Evolutionary conservation across 306 rosid species (phyloP).

Genomic region (Echinosophora koreensis): DNA sequence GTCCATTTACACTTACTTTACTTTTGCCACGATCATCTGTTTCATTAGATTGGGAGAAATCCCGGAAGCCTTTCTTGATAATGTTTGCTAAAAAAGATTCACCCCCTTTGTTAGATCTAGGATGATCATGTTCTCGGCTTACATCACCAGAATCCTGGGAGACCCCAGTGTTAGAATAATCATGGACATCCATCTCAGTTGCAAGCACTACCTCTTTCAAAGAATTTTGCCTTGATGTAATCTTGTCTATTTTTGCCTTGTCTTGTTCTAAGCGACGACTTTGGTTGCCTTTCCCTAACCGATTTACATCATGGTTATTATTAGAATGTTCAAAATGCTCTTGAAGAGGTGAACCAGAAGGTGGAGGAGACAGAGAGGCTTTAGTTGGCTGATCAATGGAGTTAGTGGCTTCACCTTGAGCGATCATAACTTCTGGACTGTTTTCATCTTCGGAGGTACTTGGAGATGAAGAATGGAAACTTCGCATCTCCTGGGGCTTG

Average conservation of each 20-base stretch:
- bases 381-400: slow-evolving; percentile 58
- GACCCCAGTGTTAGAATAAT: slow-evolving; percentile 71
- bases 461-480: slow-evolving; percentile 76
- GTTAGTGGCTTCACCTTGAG: slow-evolving; percentile 55
- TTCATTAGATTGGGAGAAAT: slow-evolving; percentile 66
- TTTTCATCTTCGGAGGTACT: slow-evolving; percentile 81
- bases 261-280: slow-evolving; percentile 86
- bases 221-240: slow-evolving; percentile 74
- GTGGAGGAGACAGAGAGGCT: slow-evolving; percentile 63
- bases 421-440: slow-evolving; percentile 61
- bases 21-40: slow-evolving; percentile 59
- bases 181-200: slow-evolving; percentile 92
- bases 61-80: slow-evolving; percentile 83
- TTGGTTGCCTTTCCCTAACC: slow-evolving; percentile 74
- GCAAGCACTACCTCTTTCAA: slow-evolving; percentile 80
- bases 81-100: slow-evolving; percentile 83
- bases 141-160: slow-evolving; percentile 81
- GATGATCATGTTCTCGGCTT: slow-evolving; percentile 70
- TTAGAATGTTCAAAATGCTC: slow-evolving; percentile 73
- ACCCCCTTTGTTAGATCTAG: slow-evolving; percentile 68
- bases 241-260: slow-evolving; percentile 70
- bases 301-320: slow-evolving; percentile 61
- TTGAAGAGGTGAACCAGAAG: slow-evolving; percentile 81
- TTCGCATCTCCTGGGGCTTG: slow-evolving; percentile 77
- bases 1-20: slow-evolving; percentile 79